A percentile compares a stretch with the other conserved stretches of the same genome.
Evolutionary conservation across 2,329 filamentous ascomycete genomes (phyloP).

Genomic region (Penicillium aurantiogriseum): DNA sequence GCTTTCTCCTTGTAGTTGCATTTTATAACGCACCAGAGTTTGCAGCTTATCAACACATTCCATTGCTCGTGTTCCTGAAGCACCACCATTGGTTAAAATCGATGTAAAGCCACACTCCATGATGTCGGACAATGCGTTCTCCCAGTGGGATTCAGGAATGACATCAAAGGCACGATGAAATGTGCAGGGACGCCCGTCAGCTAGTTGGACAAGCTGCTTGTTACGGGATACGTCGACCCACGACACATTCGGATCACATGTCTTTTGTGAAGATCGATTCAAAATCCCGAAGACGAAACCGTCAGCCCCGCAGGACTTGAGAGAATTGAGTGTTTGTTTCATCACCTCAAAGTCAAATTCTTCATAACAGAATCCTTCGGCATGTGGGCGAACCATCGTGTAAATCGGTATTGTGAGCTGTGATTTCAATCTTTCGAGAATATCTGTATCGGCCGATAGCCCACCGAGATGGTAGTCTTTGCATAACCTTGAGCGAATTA

Average conservation of each 20-base stretch:
- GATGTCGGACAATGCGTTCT: constrained; percentile 36
- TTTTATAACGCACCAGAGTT: constrained; percentile 22
- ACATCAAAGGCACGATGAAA: constrained; percentile 57
- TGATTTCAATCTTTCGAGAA: constrained; percentile 23
- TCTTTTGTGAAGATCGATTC: constrained; percentile 10
- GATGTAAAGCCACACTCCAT: constrained; percentile 45
- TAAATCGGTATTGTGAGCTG: constrained; percentile 45
- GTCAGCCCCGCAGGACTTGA: constrained; percentile 38
- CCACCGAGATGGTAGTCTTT: constrained; percentile 21
- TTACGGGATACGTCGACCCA: constrained; percentile 46
- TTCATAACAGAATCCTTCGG: constrained; percentile 48
- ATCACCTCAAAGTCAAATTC: constrained; percentile 45
- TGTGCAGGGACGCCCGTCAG: constrained; percentile 48
- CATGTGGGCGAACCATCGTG: constrained; percentile 55
- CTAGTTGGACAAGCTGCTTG: constrained; percentile 42
- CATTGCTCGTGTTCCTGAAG: constrained; percentile 34
- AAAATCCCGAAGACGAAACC: constrained; percentile 57
- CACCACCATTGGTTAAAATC: constrained; percentile 51
- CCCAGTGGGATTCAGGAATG: constrained; percentile 28
- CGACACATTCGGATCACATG: neutral
- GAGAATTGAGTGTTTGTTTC: constrained; percentile 39
- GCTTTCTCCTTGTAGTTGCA: neutral
- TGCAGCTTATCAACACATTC: constrained; percentile 36
- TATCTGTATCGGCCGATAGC: constrained; percentile 22
- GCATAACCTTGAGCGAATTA: constrained; percentile 17